phyloP scores from a whole-genome alignment of 2,329 filamentous ascomycete genomes.

The Aspergillus oerlinghausenensis region DNA sequence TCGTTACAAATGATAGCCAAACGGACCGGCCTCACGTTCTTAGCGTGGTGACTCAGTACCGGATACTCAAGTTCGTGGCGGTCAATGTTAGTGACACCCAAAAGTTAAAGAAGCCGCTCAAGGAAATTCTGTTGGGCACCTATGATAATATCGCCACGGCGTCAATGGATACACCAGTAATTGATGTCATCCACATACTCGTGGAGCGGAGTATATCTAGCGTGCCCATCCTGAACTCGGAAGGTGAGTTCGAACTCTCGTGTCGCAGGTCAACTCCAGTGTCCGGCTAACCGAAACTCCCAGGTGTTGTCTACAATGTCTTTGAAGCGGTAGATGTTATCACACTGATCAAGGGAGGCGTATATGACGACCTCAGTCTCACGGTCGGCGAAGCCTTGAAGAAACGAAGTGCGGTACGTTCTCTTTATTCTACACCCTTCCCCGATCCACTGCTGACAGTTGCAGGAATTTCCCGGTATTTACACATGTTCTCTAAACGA shows the following conservation, averaged over 20 bases:
- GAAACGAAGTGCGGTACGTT: slow-evolving; percentile 68
- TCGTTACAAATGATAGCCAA: slow-evolving; percentile 91
- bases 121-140: slow-evolving; percentile 78
- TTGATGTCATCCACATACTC: slow-evolving; percentile 90
- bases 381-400: slow-evolving; percentile 84
- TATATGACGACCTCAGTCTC: slow-evolving; percentile 83
- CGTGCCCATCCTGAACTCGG: slow-evolving; percentile 82
- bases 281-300: background rate
- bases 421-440: slow-evolving; percentile 34
- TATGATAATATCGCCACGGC: slow-evolving; percentile 78
- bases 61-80: slow-evolving; percentile 96
- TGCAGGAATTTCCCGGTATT: slow-evolving; percentile 83
- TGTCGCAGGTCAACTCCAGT: background rate
- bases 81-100: slow-evolving; percentile 91
- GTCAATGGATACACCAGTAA: slow-evolving; percentile 82
- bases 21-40: slow-evolving; percentile 89
- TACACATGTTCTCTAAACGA: slow-evolving; percentile 93
- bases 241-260: slow-evolving; percentile 42
- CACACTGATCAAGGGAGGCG: slow-evolving; percentile 85
- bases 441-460: slow-evolving; percentile 49
- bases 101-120: slow-evolving; percentile 78
- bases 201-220: slow-evolving; percentile 92
- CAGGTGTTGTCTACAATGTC: slow-evolving; percentile 77
- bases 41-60: slow-evolving; percentile 95
- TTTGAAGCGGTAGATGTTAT: slow-evolving; percentile 98